Base-by-base conservation (phyloP, 306 rosid genomes). In the Rubus parviflorus region DNA sequence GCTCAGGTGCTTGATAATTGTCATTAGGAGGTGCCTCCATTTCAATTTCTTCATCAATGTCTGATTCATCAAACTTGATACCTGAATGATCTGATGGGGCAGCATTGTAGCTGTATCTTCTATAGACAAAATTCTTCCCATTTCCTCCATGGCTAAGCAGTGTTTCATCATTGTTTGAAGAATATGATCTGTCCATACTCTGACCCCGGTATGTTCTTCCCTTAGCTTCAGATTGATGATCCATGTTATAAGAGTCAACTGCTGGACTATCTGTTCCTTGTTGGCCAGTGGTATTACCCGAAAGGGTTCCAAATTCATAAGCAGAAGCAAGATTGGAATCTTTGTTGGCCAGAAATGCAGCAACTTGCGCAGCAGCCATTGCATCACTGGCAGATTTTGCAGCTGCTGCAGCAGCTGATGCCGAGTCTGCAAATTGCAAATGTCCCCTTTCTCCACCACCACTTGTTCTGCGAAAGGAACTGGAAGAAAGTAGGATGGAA, bases 341-440 rank as follows among this genome's bases (percentile, higher is more conserved):
- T 78, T 84, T 92, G 89, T 85, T 87, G 37, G 96, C 99, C 80
- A 91, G 79, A 83, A 83, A 89, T 60, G 97, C 98, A 65, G 99
- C 99, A 79, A 88, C 94, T 83, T 96, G 92, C 14, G 97, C 98
- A 25, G 99, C 99, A 41, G 97, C 97, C 41, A 92, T 84, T 54
- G 99, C 99, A 69, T 87, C 86, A 80, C 83, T 87, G 0, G 99
- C 98, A 58, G 90, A 82, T 85, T 91, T 93, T 25, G 98, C 97
- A 46, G 99, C 99, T 70, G 96, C 94, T 83, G 88, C 93, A 25
- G 97, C 97, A 52, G 97, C 97, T 65, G 97, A 80, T 46, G 81
- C 86, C 0, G 94, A 72, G 82, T 90, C 88, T 74, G 80, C 82
- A 40, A 83, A 95, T 56, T 87, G 81, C 86, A 76, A 48, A n/a